Percentiles rank a stretch among this genome's conserved stretches.
These are phyloP conservation scores for Skeletonema grethae DNA, from an alignment of 108 stramenopile species.

Conservation along the genomic window DNA sequence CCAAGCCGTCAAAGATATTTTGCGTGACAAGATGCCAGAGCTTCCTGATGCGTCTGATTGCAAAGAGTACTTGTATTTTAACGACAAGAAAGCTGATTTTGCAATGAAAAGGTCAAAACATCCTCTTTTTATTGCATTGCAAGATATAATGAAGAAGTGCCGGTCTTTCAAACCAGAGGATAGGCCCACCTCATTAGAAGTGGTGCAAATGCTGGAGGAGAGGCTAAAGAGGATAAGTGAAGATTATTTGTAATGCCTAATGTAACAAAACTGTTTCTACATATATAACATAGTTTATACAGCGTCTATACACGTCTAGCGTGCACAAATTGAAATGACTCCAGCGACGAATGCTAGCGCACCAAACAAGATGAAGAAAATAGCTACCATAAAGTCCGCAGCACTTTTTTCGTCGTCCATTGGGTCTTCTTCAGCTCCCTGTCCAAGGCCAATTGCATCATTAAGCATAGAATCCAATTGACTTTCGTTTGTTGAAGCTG, in stretches of 20 bases:
- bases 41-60: constrained; percentile 1
- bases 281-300: neutral
- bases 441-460: constrained; percentile 9
- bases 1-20: constrained; percentile 2
- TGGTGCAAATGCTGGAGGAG: constrained; percentile 7
- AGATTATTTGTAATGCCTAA: neutral
- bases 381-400: constrained; percentile 70
- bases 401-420: constrained; percentile 24
- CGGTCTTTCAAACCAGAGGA: neutral
- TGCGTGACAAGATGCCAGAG: neutral
- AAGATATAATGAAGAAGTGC: constrained; percentile 11
- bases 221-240: neutral
- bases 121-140: constrained; percentile 9
- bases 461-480: neutral
- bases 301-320: neutral
- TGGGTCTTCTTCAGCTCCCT: constrained; percentile 36
- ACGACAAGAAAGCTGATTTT: neutral
- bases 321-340: constrained; percentile 52
- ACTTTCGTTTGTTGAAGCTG: neutral
- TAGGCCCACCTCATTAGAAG: constrained; percentile 8
- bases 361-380: constrained; percentile 67
- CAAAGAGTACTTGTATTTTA: neutral
- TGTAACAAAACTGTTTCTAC: neutral
- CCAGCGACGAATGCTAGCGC: constrained; percentile 67
- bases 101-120: neutral